Percentiles rank a stretch among this genome's conserved stretches.
Evolutionary conservation across 2,329 filamentous ascomycete species (phyloP).

Genomic region (Rugonectria rugulosa): DNA sequence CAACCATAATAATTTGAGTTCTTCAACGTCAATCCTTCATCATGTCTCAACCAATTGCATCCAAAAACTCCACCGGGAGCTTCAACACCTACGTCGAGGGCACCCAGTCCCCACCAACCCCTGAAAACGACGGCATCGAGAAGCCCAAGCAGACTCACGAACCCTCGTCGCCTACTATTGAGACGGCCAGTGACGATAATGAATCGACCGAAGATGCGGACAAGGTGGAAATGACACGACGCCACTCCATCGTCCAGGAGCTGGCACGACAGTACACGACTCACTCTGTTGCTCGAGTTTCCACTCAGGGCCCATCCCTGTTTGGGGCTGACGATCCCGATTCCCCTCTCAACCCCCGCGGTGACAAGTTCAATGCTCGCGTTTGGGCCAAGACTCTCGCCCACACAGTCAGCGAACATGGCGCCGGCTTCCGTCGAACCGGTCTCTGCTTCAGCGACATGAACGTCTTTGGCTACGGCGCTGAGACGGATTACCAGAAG

Average conservation of each 20-base stretch:
- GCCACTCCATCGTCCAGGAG: constrained; percentile 13
- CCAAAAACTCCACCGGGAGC: background rate
- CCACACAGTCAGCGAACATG: constrained; percentile 7
- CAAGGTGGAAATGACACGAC: constrained; percentile 11
- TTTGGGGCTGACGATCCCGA: constrained; percentile 9
- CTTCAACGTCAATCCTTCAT: background rate
- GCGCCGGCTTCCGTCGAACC: constrained; percentile 14
- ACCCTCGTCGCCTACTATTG: background rate
- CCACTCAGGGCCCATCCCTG: constrained; percentile 7
- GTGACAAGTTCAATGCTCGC: constrained; percentile 18
- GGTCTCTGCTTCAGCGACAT: constrained; percentile 22
- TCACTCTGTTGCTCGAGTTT: constrained; percentile 1
- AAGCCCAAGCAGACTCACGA: background rate
- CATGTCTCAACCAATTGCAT: constrained; percentile 3
- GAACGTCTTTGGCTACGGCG: constrained; percentile 20
- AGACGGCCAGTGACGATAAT: background rate
- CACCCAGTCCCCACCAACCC: background rate
- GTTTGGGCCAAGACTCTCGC: constrained; percentile 19
- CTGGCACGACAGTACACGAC: constrained; percentile 20
- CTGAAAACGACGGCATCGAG: background rate
- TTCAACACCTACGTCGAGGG: constrained; percentile 12
- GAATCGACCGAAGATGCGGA: constrained; percentile 10
- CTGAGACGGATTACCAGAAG: constrained; percentile 22
- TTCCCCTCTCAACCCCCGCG: constrained; percentile 13
- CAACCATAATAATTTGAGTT: background rate